Base-by-base conservation (phyloP, 2,329 filamentous ascomycete species). In the Aureobasidium sp. region DNA sequence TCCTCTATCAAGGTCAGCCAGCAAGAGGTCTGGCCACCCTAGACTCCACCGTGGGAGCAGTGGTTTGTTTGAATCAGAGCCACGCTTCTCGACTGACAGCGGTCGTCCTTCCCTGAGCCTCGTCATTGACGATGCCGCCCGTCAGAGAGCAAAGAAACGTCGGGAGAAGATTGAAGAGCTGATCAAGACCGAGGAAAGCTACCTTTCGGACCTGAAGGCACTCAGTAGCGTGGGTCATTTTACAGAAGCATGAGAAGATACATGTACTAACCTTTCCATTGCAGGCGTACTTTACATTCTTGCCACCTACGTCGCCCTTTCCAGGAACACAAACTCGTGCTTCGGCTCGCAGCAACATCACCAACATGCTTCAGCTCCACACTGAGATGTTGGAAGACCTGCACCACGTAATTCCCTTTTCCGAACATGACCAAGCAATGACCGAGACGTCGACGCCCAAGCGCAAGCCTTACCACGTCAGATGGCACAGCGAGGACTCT, bases 151-250 rank as follows among this genome's bases (percentile, higher is more conserved):
- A 1, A 75, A 89, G 22, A 88, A 91, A 69, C 84, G 94, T 64
- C 85, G 90, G 15, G 86, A 87, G 65, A 86, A 96, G 42, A 76
- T 97, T 39, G 89, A 94, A 70, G 94, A 97, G 75, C 78, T 97
- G 56, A 85, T 97, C 64, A 83, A 78, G 62, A 96, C 92, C 0
- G 94, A 97, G 73, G 89, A 94, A 71, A 85, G 87, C 69, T 97
- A 97, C 72, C 87, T 97, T 68, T 85, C 87, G 17, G 93, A 96
- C 69, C 75, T 97, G 63, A 90, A 90, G 68, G 91, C 94, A 66
- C 79, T 97, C 63, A 88, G 89, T 72, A 91, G 95, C 75, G 92
- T 93, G 77, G 71, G 85, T 62, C 22, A 36, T 34, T 14, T 14
- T 0, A 5, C 39, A 17, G 39, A 22, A 6, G n/a, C 6, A 17